phyloP scores from a whole-genome alignment of 805 yeast species.

The Zygotorulaspora danielsina region DNA sequence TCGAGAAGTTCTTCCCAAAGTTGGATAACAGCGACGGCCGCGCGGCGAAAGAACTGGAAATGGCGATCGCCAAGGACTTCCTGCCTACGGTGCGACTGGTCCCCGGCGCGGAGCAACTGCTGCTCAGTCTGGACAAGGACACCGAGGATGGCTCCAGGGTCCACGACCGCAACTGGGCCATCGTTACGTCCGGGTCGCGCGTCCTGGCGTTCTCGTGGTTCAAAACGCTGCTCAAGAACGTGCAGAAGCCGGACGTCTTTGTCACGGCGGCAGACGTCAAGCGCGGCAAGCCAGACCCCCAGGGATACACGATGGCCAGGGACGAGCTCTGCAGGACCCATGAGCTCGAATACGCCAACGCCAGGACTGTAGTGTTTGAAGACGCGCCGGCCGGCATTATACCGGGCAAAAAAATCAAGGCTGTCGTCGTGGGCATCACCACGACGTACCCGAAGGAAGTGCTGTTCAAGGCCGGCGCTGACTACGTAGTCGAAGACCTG shows the following conservation, averaged over 20 bases:
- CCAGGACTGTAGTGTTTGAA: slow-evolving; percentile 60
- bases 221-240: slow-evolving; percentile 46
- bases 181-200: slow-evolving; percentile 75
- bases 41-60: slow-evolving; percentile 53
- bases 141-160: slow-evolving; percentile 5
- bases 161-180: slow-evolving; percentile 60
- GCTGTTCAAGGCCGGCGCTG: slow-evolving; percentile 70
- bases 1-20: slow-evolving; percentile 62
- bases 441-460: slow-evolving; percentile 62
- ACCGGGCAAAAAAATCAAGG: slow-evolving; percentile 77
- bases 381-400: slow-evolving; percentile 80
- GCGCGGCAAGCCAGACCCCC: slow-evolving; percentile 77
- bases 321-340: slow-evolving; percentile 48
- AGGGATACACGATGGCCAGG: slow-evolving; percentile 59
- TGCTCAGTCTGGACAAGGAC: slow-evolving; percentile 43
- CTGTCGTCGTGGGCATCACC: slow-evolving; percentile 70
- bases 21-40: slow-evolving; percentile 53
- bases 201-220: slow-evolving; percentile 74
- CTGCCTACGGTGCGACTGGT: slow-evolving; percentile 64
- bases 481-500: slow-evolving; percentile 68
- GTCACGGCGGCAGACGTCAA: slow-evolving; percentile 71
- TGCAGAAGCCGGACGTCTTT: slow-evolving; percentile 63
- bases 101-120: slow-evolving; percentile 62
- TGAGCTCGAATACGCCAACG: slow-evolving; percentile 22
- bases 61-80: slow-evolving; percentile 57